Evolutionary conservation across 2,329 filamentous ascomycete species (phyloP), one percentile per base, ranked within the genome.

Genomic region (Dothideomycetidae sp.): DNA sequence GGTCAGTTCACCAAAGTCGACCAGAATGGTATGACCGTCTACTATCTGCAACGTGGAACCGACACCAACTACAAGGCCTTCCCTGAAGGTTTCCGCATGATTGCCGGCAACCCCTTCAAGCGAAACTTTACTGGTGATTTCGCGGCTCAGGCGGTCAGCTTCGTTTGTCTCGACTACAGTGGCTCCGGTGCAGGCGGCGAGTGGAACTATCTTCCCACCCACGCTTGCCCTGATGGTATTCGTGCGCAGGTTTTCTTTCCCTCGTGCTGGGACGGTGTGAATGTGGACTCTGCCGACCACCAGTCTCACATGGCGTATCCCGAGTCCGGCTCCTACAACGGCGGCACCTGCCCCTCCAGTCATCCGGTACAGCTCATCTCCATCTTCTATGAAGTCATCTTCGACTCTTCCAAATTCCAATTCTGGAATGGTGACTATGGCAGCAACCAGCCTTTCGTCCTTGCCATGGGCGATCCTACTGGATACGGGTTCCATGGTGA

Each of bases 401-500:
- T 66, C 62, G 53, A 65, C 44, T 69, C 69, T 4, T 54, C 64
- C 36, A 19, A 38, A 30, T 29, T 38, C 30, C 56, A 57, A 11
- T 73, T 68, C 53, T 63, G 58, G 10, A 60, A 66, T 43, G 69
- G 66, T 60, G 58, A 58, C n/a, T 59, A 62, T 31, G 61, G 67
- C 46, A 62, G 66, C 42, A 37, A 43, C 3, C 71, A 68, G 48
- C 75, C 75, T 9, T 82, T 82, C 49, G 73, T 82, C 37, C 70
- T 81, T 30, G 63, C 77, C 45, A 75, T 75, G 50, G 78, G 78
- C 31, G 78, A 85, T 40, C 62, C 66, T 13, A 81, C 79, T 9
- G 80, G 79, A 39, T 82, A 71, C 60, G 73, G 72, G 13, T 68
- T 69, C 42, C 79, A 84, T 57, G 78, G 67, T 33, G 79, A 85